A percentile compares a stretch with the other conserved stretches of the same genome.
These are phyloP conservation scores for Mortierella sp. DNA, from an alignment of 371 early-diverging fungal genomes.

Conservation along the genomic window DNA sequence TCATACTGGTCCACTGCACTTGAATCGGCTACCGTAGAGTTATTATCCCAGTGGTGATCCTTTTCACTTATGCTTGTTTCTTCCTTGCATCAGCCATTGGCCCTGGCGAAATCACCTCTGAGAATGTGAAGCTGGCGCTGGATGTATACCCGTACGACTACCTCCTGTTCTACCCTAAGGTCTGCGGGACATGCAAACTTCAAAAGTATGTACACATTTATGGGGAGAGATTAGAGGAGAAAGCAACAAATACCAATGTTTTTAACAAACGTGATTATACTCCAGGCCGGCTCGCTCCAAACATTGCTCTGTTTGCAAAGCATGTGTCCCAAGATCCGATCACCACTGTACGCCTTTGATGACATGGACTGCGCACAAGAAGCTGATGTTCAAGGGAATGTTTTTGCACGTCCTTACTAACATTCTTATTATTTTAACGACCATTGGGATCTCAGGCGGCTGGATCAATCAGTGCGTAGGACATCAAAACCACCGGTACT, in stretches of 20 bases:
- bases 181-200: slow-evolving; percentile 73
- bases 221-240: not conserved
- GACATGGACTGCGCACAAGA: not conserved
- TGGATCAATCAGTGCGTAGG: slow-evolving; percentile 87
- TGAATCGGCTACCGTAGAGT: slow-evolving; percentile 45
- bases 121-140: slow-evolving; percentile 64
- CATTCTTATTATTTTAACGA: too few relatives aligned
- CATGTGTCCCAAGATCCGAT: slow-evolving; percentile 75
- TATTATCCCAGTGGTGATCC: slow-evolving; percentile 65
- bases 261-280: not conserved
- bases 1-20: too few relatives aligned
- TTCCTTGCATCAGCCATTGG: slow-evolving; percentile 68
- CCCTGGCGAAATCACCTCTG: slow-evolving; percentile 70
- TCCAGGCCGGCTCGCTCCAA: slow-evolving; percentile 83
- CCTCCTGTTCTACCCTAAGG: slow-evolving; percentile 68
- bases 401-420: too few relatives aligned
- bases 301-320: slow-evolving; percentile 79
- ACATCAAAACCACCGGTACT: slow-evolving; percentile 76
- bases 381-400: not conserved
- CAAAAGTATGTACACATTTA: slow-evolving; percentile 62
- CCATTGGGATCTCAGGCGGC: slow-evolving; percentile 55
- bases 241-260: too few relatives aligned
- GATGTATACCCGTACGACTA: slow-evolving; percentile 70
- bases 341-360: slow-evolving; percentile 68
- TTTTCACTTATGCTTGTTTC: slow-evolving; percentile 65